Conservation (phyloP, 352 stramenopile species). For the Thalassiosira delicatula region DNA sequence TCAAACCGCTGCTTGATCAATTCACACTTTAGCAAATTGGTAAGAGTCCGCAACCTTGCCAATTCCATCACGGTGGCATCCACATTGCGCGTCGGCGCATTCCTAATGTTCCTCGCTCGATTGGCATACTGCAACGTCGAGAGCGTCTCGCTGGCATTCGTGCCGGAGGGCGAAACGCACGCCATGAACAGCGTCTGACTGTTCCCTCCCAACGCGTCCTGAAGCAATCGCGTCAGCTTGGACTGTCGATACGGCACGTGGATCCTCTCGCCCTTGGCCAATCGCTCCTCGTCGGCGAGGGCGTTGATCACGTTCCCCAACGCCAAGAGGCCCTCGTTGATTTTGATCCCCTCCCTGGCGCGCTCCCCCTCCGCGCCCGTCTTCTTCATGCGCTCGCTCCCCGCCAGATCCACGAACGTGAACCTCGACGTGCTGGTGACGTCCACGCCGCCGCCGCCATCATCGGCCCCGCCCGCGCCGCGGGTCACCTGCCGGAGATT, state of each 20-base stretch:
- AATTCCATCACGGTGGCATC: slow-evolving; percentile 86
- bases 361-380: slow-evolving; percentile 86
- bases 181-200: slow-evolving; percentile 93
- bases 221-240: slow-evolving; percentile 82
- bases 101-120: slow-evolving; percentile 80
- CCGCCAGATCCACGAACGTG: slow-evolving; percentile 91
- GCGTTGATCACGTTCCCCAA: slow-evolving; percentile 95
- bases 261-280: not conserved
- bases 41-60: slow-evolving; percentile 67
- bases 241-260: slow-evolving; percentile 81
- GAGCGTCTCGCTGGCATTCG: slow-evolving; percentile 92
- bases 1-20: slow-evolving; percentile 67
- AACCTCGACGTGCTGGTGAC: slow-evolving; percentile 60
- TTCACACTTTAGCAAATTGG: slow-evolving; percentile 74
- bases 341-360: slow-evolving; percentile 94
- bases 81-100: slow-evolving; percentile 74
- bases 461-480: slow-evolving; percentile 1
- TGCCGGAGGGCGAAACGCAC: slow-evolving; percentile 89
- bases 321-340: slow-evolving; percentile 94
- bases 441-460: slow-evolving; percentile 11
- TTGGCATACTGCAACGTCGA: slow-evolving; percentile 91
- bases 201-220: slow-evolving; percentile 78
- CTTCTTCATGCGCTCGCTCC: slow-evolving; percentile 92
- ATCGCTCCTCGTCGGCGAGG: slow-evolving; percentile 89
- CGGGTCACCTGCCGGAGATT: slow-evolving; percentile 62